These are phyloP conservation scores for Luvunga scandens DNA, from an alignment of 345 rosid genomes.

Conservation along the genomic window DNA sequence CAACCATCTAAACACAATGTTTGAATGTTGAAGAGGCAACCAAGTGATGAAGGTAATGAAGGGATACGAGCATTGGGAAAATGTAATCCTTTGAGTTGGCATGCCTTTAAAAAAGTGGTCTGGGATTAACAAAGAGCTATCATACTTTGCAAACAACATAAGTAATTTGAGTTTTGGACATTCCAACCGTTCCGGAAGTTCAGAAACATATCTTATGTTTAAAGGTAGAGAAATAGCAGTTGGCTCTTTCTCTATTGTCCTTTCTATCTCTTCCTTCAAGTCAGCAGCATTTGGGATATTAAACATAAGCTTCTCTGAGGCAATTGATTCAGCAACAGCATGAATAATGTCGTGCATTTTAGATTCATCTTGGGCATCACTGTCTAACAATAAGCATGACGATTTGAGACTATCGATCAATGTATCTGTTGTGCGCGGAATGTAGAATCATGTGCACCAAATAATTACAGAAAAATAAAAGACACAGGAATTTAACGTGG, in stretches of 20 bases:
- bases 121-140: too few species aligned
- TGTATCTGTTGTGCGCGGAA: too few species aligned
- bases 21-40: too few species aligned
- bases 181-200: constrained; percentile 12
- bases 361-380: background rate
- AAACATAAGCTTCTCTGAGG: background rate
- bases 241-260: background rate
- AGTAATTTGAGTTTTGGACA: constrained; percentile 17
- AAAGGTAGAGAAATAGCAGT: background rate
- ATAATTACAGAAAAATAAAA: too few species aligned
- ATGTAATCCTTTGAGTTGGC: too few species aligned
- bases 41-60: background rate
- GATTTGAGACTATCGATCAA: constrained; percentile 16
- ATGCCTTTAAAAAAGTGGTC: too few species aligned
- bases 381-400: constrained; percentile 1
- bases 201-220: background rate
- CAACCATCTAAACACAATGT: fast-evolving
- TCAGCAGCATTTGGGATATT: background rate
- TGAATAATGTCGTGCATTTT: background rate
- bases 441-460: too few species aligned
- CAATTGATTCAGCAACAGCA: constrained; percentile 11
- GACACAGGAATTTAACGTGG: background rate
- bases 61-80: too few species aligned
- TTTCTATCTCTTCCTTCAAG: background rate
- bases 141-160: too few species aligned